These are phyloP conservation scores for rapeseed (Brassica napus) DNA, from an alignment of 345 rosid species.

Conservation along the genomic window DNA sequence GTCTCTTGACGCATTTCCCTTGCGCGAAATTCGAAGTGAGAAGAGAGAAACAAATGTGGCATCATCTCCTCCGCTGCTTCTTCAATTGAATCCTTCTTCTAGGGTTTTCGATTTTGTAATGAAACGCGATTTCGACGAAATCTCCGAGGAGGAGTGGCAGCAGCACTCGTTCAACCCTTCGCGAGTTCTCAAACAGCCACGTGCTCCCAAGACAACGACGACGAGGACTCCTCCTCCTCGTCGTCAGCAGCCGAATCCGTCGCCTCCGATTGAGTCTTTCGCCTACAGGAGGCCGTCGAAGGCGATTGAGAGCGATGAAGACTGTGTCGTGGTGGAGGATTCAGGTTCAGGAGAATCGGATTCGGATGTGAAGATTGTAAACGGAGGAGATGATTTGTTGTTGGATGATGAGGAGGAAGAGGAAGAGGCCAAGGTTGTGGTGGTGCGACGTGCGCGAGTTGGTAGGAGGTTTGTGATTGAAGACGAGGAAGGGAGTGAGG, in stretches of 20 bases:
- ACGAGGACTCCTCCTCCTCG: conserved; percentile 5
- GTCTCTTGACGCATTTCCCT: conserved; percentile 26
- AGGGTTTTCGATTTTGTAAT: conserved; percentile 41
- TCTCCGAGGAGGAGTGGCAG: conserved; percentile 94
- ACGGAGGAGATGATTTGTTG: conserved; percentile 41
- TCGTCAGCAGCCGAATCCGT: conserved; percentile 26
- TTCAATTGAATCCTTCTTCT: conserved; percentile 24
- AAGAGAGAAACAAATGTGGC: conserved; percentile 5
- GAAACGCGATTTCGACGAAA: conserved; percentile 78
- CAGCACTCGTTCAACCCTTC: conserved; percentile 74
- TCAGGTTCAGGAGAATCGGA: conserved; percentile 32
- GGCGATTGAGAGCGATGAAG: conserved; percentile 19
- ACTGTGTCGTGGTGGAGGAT: conserved; percentile 49
- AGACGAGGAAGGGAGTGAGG: conserved; percentile 61
- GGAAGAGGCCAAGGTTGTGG: conserved; percentile 35
- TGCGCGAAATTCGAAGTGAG: conserved; percentile 33
- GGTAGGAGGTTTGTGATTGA: conserved; percentile 75
- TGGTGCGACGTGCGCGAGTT: conserved; percentile 42
- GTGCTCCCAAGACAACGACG: conserved; percentile 32
- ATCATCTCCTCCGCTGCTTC: conserved; percentile 13
- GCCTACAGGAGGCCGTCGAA: conserved; percentile 48
- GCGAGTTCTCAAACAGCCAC: conserved; percentile 56
- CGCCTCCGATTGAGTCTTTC: conserved; percentile 82
- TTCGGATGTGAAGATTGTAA: conserved; percentile 40
- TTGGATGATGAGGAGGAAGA: conserved; percentile 50